Conservation (phyloP, 2,329 filamentous ascomycete species). For the Gyromitra esculenta region DNA sequence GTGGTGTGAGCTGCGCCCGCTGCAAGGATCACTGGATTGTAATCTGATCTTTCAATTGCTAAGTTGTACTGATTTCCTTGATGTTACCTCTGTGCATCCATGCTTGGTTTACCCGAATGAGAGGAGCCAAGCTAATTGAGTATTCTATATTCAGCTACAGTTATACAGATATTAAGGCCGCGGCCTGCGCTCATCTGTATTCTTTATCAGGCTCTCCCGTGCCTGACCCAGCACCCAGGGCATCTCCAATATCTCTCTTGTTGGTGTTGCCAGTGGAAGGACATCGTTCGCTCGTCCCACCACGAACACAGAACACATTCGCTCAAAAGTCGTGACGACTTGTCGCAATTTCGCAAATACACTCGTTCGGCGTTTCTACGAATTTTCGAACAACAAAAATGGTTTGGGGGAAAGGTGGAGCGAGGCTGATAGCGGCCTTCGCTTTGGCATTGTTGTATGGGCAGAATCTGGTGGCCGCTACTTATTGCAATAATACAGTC, state of each 20-base stretch:
- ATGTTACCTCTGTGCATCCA: slow-evolving; percentile 14
- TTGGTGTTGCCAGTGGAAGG: slow-evolving; percentile 39
- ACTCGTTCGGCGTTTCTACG: slow-evolving; percentile 32
- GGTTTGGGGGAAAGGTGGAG: slow-evolving; percentile 38
- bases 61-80: slow-evolving; percentile 29
- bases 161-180: slow-evolving; percentile 46
- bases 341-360: slow-evolving; percentile 21
- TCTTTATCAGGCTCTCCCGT: slow-evolving; percentile 36
- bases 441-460: slow-evolving; percentile 32
- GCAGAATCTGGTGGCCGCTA: slow-evolving; percentile 37
- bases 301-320: slow-evolving; percentile 25
- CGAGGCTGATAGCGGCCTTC: slow-evolving; percentile 35
- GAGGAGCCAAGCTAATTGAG: slow-evolving; percentile 19
- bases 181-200: slow-evolving; percentile 23
- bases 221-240: slow-evolving; percentile 33
- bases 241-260: slow-evolving; percentile 34
- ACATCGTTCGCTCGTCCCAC: slow-evolving; percentile 41
- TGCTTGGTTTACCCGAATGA: slow-evolving; percentile 30
- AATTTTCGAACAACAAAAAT: slow-evolving; percentile 27
- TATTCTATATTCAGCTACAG: slow-evolving; percentile 24
- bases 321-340: slow-evolving; percentile 25
- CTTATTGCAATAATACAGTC: slow-evolving; percentile 41
- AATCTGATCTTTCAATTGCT: slow-evolving; percentile 39
- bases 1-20: slow-evolving; percentile 40
- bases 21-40: slow-evolving; percentile 29